Conservation (phyloP, 345 rosid genomes). For the Eucalyptus shirleyi region DNA sequence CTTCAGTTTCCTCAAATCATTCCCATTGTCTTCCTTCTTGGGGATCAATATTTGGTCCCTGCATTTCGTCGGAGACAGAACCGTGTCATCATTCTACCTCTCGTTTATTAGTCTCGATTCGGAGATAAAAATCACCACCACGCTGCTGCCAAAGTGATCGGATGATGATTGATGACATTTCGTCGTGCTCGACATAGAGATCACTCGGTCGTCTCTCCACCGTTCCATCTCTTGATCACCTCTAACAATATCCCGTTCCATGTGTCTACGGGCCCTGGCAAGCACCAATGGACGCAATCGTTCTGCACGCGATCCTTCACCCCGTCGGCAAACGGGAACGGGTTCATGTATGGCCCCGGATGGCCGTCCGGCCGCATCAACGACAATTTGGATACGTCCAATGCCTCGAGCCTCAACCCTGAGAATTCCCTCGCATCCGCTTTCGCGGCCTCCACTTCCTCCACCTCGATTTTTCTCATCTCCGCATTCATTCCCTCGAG, state of each 20-base stretch:
- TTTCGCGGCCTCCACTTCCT: constrained; percentile 47
- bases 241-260: constrained; percentile 81
- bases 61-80: neutral
- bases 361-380: constrained; percentile 81
- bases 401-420: constrained; percentile 37
- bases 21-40: neutral
- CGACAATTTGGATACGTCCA: constrained; percentile 66
- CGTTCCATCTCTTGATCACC: constrained; percentile 45
- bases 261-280: constrained; percentile 90
- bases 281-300: constrained; percentile 97
- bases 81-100: neutral
- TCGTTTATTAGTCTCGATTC: neutral
- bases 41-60: neutral
- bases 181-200: neutral
- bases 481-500: constrained; percentile 75
- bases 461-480: constrained; percentile 51
- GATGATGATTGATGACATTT: neutral
- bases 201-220: neutral
- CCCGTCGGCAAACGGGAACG: constrained; percentile 71
- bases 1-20: neutral
- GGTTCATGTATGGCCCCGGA: constrained; percentile 85
- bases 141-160: neutral
- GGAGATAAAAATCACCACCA: neutral
- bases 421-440: neutral
- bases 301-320: constrained; percentile 64